These are phyloP conservation scores for Epicoccum nigrum DNA, from an alignment of 2,329 filamentous ascomycete genomes.

Conservation along the genomic window DNA sequence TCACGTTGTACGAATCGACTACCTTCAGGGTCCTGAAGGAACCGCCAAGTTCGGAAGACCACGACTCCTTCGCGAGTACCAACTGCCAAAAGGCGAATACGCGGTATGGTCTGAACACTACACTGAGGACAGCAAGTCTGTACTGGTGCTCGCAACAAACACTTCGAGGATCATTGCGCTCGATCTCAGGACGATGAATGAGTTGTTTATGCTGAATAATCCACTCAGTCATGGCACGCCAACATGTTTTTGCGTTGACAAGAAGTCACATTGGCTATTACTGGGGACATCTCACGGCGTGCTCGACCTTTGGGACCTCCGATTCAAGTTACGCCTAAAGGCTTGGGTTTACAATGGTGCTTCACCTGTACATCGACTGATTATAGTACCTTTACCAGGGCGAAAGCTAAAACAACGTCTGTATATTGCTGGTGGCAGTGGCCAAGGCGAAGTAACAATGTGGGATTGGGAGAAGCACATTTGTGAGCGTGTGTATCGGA, in stretches of 20 bases:
- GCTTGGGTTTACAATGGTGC: slow-evolving; percentile 87
- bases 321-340: slow-evolving; percentile 87
- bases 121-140: slow-evolving; percentile 79
- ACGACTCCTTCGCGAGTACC: slow-evolving; percentile 73
- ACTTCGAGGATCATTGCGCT: slow-evolving; percentile 81
- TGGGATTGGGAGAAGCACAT: slow-evolving; percentile 93
- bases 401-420: slow-evolving; percentile 74
- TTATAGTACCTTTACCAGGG: slow-evolving; percentile 62
- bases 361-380: slow-evolving; percentile 77
- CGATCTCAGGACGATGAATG: slow-evolving; percentile 84
- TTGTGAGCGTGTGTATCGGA: slow-evolving; percentile 86
- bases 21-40: slow-evolving; percentile 61
- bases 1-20: slow-evolving; percentile 78
- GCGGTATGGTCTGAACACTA: slow-evolving; percentile 94
- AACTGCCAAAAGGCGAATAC: slow-evolving; percentile 74
- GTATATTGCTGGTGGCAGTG: slow-evolving; percentile 86
- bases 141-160: slow-evolving; percentile 85
- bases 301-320: slow-evolving; percentile 91
- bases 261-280: slow-evolving; percentile 86
- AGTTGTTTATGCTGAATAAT: slow-evolving; percentile 81
- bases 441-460: slow-evolving; percentile 85
- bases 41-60: slow-evolving; percentile 76
- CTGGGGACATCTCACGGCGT: slow-evolving; percentile 92
- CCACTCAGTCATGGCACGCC: slow-evolving; percentile 90
- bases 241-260: slow-evolving; percentile 88